These are phyloP conservation scores for Aaosphaeria arxii DNA, from an alignment of 2,329 filamentous ascomycete genomes.

Conservation along the genomic window DNA sequence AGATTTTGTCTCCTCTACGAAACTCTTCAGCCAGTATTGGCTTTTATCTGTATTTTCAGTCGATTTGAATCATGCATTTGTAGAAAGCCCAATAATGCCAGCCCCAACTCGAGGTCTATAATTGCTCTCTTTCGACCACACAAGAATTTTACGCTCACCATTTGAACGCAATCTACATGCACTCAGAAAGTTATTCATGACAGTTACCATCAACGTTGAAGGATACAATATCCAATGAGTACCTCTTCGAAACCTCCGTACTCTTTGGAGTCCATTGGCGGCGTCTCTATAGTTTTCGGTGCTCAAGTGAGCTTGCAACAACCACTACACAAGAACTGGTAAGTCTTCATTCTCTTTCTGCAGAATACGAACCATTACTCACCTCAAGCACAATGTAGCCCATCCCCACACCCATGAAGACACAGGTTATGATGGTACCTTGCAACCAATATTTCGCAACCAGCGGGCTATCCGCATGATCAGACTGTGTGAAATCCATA, in stretches of 20 bases:
- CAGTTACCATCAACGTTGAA: conserved; percentile 5
- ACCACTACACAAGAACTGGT: conserved; percentile 20
- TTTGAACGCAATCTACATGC: conserved; percentile 4
- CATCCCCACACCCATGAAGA: conserved; percentile 27
- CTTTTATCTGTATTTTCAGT: too few species aligned
- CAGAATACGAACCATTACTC: neutral
- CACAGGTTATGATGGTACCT: conserved; percentile 23
- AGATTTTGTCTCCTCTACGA: too few species aligned
- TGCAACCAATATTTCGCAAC: conserved; percentile 26
- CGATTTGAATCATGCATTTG: too few species aligned
- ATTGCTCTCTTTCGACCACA: conserved; percentile 5
- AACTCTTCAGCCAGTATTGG: too few species aligned
- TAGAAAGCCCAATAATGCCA: neutral
- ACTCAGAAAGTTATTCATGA: conserved; percentile 8
- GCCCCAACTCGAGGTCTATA: conserved; percentile 4
- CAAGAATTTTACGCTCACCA: conserved; percentile 5
- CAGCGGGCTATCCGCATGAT: conserved; percentile 20
- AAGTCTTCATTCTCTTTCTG: neutral
- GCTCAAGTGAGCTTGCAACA: conserved; percentile 30
- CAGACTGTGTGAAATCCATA: conserved; percentile 29
- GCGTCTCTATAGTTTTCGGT: conserved; percentile 24
- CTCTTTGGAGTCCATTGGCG: conserved; percentile 13
- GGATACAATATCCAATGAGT: conserved; percentile 15
- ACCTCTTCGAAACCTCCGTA: conserved; percentile 15
- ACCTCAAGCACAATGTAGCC: conserved; percentile 30